A percentile compares a stretch with the other conserved stretches of the same genome.
Evolutionary conservation across 805 yeast species (phyloP).

Genomic region (Candida xyloterini): DNA sequence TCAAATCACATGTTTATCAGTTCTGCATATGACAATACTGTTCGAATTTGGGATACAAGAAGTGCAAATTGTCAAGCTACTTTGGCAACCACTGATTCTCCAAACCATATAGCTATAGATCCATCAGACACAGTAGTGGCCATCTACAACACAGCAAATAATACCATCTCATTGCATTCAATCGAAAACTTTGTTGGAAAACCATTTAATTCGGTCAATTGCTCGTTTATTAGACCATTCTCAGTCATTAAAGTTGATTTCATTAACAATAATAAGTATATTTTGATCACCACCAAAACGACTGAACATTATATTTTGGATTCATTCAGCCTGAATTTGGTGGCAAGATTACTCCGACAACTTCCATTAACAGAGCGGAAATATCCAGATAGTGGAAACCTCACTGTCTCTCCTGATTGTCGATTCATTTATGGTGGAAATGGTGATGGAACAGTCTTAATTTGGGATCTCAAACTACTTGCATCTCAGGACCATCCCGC

Average conservation of each 20-base stretch:
- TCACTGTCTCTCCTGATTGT: conserved; percentile 68
- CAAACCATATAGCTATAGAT: conserved; percentile 59
- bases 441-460: conserved; percentile 47
- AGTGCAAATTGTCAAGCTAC: conserved; percentile 63
- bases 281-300: conserved; percentile 30
- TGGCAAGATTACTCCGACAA: conserved; percentile 44
- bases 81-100: conserved; percentile 44
- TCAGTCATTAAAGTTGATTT: conserved; percentile 36
- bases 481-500: conserved; percentile 1
- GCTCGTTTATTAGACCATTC: conserved; percentile 25
- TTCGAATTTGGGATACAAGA: conserved; percentile 84
- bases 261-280: conserved; percentile 41
- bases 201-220: conserved; percentile 49
- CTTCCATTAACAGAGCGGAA: conserved; percentile 33
- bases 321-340: conserved; percentile 16
- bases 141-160: conserved; percentile 45
- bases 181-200: conserved; percentile 52
- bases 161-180: conserved; percentile 59
- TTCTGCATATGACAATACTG: conserved; percentile 72
- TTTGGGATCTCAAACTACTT: conserved; percentile 45
- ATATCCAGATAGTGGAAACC: conserved; percentile 51
- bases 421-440: conserved; percentile 58
- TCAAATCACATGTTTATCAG: conserved; percentile 60
- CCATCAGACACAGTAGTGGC: conserved; percentile 84
- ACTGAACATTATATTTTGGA: conserved; percentile 25